phyloP scores from a whole-genome alignment of 2,329 filamentous ascomycete species.

The Daldinia sp. region DNA sequence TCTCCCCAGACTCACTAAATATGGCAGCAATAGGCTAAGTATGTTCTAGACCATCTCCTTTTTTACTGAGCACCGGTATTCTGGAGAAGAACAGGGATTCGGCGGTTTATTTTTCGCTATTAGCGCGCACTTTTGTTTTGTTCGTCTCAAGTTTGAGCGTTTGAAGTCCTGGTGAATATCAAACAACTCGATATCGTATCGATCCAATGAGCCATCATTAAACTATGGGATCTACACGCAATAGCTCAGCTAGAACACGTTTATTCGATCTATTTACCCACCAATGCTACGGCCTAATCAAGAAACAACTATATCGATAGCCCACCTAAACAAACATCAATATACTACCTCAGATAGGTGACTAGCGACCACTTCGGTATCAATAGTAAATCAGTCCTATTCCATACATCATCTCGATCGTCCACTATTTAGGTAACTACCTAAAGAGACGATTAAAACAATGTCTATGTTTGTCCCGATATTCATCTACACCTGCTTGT shows the following conservation, averaged over 20 bases:
- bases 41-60: slow-evolving; percentile 32
- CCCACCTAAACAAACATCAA: neutral
- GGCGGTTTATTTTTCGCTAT: slow-evolving; percentile 14
- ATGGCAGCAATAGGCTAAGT: slow-evolving; percentile 8
- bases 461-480: neutral
- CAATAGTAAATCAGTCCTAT: neutral
- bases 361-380: neutral
- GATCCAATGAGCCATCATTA: slow-evolving; percentile 8
- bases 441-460: neutral
- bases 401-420: neutral
- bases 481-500: neutral
- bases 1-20: slow-evolving; percentile 32
- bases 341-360: neutral
- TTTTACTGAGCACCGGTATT: neutral
- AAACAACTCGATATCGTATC: slow-evolving; percentile 24
- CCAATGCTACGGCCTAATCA: neutral
- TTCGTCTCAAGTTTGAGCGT: slow-evolving; percentile 35
- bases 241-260: slow-evolving; percentile 6
- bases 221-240: slow-evolving; percentile 10
- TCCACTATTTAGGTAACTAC: neutral
- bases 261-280: slow-evolving; percentile 25
- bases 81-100: slow-evolving; percentile 12
- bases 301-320: neutral
- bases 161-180: slow-evolving; percentile 33
- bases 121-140: slow-evolving; percentile 8